Conservation (phyloP, 805 yeast genomes). For the Tetrapisispora iriomotensis region DNA sequence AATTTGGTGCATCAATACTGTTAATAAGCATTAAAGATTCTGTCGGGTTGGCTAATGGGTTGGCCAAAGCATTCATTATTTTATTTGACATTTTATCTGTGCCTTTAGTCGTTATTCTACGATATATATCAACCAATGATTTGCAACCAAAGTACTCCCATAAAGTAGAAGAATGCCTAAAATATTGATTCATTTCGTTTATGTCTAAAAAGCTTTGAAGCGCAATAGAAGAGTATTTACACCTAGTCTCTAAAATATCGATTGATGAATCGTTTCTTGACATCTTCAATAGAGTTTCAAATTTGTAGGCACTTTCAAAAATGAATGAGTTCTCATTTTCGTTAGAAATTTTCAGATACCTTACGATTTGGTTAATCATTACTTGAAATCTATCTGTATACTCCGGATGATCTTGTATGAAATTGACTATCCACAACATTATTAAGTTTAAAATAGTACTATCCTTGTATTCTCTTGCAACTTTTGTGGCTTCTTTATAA, state of each 20-base stretch:
- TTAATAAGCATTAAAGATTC: background rate
- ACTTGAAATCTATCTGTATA: conserved; percentile 41
- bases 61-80: conserved; percentile 6
- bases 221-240: conserved; percentile 47
- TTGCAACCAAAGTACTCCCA: conserved; percentile 19
- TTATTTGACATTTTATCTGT: conserved; percentile 4
- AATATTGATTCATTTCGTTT: background rate
- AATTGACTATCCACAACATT: conserved; percentile 64
- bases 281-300: conserved; percentile 49
- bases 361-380: conserved; percentile 56
- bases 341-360: conserved; percentile 35
- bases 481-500: conserved; percentile 76
- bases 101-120: background rate
- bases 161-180: conserved; percentile 5
- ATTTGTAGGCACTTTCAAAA: conserved; percentile 52
- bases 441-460: conserved; percentile 60
- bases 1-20: conserved; percentile 29
- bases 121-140: conserved; percentile 11
- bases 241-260: conserved; percentile 43
- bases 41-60: background rate
- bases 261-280: conserved; percentile 40
- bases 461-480: conserved; percentile 81
- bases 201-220: conserved; percentile 32
- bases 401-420: conserved; percentile 58
- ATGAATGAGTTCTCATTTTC: conserved; percentile 20